phyloP scores from a whole-genome alignment of 106 monocot species.

The Phalaenopsis equestris region DNA sequence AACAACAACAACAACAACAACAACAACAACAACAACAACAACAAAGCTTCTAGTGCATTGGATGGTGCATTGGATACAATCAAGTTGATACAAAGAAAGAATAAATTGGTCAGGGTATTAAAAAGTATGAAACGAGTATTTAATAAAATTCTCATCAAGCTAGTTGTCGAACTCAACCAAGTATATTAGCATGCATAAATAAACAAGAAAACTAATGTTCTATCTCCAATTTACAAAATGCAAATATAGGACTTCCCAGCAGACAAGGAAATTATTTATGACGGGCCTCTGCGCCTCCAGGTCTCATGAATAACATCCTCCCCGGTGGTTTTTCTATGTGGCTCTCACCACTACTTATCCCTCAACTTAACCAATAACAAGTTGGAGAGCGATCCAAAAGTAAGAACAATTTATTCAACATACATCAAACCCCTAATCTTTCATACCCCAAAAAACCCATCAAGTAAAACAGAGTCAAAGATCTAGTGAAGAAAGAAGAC shows the following conservation, averaged over 20 bases:
- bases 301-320: background rate
- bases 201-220: no score
- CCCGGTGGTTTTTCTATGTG: background rate
- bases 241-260: background rate
- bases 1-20: no score
- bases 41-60: background rate
- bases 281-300: background rate
- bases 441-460: background rate
- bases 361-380: background rate
- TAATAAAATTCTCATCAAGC: background rate
- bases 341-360: background rate
- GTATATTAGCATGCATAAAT: no score
- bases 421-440: background rate
- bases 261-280: background rate
- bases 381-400: background rate
- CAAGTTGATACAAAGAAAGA: background rate
- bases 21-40: no score
- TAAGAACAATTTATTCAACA: background rate
- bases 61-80: no score
- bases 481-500: background rate
- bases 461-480: background rate
- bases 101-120: background rate
- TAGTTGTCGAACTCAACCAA: background rate
- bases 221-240: background rate
- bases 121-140: background rate